Base-by-base conservation (phyloP, 23 red algal species). In the Gracilariopsis chorda region DNA sequence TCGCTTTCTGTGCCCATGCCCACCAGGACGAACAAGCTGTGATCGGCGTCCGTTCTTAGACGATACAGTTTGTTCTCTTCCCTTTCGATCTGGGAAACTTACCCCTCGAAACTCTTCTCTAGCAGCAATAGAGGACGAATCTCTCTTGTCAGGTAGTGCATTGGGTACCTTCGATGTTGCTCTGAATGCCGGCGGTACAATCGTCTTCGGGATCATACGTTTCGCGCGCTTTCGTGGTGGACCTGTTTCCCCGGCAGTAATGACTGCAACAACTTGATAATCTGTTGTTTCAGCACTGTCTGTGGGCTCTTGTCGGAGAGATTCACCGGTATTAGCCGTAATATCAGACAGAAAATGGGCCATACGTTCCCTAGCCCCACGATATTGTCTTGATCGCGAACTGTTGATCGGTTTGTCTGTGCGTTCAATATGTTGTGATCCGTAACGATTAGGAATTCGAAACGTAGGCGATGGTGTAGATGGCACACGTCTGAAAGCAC, bases 201-300 rank as follows among this genome's bases (percentile, higher is more conserved):
- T 0, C 20, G 39, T 73, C 47, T 12, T 73, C 4, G 67, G 85
- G 41, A 89, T 69, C 70, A 65, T 78, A 32, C 65, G 69, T 73
- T 78, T 77, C 69, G 72, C 68, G 16, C 85, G 68, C 47, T 89
- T 89, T 34, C 51, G 69, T 10, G 85, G 69, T 19, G 85, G 85
- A 5, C 85, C 85, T 47, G 85, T 78, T 27, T 89, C 85, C n/a
- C 85, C 65, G 7, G 85, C 67, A 58, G 85, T 89, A 63, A 36
- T 64, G 6, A 76, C 58, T 51, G 85, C 85, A 34, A 73, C 32
- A 45, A 73, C 37, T 46, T 47, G 67, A 73, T 73, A 73, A 19
- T n/a, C n/a, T n/a, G n/a, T n/a, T n/a, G n/a, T n/a, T n/a, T n/a
- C n/a, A n/a, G n/a, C n/a, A n/a, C n/a, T n/a, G n/a, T n/a, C n/a